phyloP scores from a whole-genome alignment of 1,284 basidiomycete genomes.

The Sanghuangporus baumii region DNA sequence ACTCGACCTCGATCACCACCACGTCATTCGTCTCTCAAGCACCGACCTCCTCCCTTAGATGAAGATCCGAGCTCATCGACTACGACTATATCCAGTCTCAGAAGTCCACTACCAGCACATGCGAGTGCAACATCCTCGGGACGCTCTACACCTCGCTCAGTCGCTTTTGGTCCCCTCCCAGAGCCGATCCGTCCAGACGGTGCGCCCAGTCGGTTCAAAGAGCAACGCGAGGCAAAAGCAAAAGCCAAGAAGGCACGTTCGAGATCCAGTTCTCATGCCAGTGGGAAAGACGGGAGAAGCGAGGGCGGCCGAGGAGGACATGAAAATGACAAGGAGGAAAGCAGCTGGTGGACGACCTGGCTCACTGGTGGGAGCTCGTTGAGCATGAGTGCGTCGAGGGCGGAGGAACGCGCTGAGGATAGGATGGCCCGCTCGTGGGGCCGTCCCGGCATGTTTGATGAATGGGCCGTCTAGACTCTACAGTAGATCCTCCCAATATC shows the following conservation, averaged over 20 bases:
- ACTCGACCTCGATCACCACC: constrained; percentile 50
- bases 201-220: constrained; percentile 23
- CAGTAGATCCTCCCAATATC: background rate
- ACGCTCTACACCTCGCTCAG: constrained; percentile 64
- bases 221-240: constrained; percentile 27
- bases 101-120: constrained; percentile 20
- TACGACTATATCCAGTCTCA: background rate
- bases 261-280: background rate
- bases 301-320: constrained; percentile 15
- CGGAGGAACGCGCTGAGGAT: constrained; percentile 47
- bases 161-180: constrained; percentile 68
- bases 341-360: constrained; percentile 50
- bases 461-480: constrained; percentile 45
- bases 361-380: constrained; percentile 27
- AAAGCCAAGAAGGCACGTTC: constrained; percentile 21
- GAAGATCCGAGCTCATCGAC: background rate
- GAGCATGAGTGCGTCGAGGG: constrained; percentile 22
- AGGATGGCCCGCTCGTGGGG: constrained; percentile 43
- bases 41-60: constrained; percentile 30
- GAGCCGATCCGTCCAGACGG: constrained; percentile 45
- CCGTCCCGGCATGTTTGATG: constrained; percentile 44
- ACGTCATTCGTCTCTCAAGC: constrained; percentile 49
- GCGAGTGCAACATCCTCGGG: constrained; percentile 28
- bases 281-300: constrained; percentile 22
- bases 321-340: constrained; percentile 20